These are phyloP conservation scores for Cladophialophora psammophila DNA, from an alignment of 2,329 filamentous ascomycete species.

Conservation along the genomic window DNA sequence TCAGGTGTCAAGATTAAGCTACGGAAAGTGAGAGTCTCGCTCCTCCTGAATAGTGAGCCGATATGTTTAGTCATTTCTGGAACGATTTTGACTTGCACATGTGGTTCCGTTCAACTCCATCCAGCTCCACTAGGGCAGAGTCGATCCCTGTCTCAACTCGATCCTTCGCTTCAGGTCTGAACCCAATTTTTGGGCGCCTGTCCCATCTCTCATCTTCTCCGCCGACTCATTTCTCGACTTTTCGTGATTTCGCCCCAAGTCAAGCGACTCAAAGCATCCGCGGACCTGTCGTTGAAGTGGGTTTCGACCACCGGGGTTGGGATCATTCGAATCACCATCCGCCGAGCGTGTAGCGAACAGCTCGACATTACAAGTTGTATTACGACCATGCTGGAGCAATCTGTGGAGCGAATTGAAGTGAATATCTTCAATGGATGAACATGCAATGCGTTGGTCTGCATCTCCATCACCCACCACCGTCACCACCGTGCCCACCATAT, in stretches of 20 bases:
- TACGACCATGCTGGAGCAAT: constrained; percentile 1
- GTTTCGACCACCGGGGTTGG: background rate
- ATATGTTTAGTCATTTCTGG: constrained; percentile 20
- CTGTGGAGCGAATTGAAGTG: background rate
- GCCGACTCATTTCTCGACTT: background rate
- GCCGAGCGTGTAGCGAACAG: background rate
- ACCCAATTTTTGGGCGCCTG: background rate
- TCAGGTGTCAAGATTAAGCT: background rate
- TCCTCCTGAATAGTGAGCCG: constrained; percentile 3
- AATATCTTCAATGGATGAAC: background rate
- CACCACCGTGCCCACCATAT: background rate
- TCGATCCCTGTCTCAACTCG: constrained; percentile 7
- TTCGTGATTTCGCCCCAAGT: background rate
- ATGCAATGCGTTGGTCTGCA: background rate
- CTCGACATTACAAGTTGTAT: background rate
- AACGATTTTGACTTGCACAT: background rate
- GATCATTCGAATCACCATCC: background rate
- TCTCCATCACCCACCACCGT: background rate
- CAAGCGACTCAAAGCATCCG: background rate
- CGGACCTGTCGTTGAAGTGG: background rate
- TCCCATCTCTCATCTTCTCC: background rate
- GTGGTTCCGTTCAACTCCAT: constrained; percentile 13
- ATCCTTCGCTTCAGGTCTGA: constrained; percentile 21
- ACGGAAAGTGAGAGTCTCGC: constrained; percentile 3
- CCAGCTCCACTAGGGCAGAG: constrained; percentile 10